phyloP scores from a whole-genome alignment of 2,329 filamentous ascomycete genomes.

The Lecanicillium sp. region DNA sequence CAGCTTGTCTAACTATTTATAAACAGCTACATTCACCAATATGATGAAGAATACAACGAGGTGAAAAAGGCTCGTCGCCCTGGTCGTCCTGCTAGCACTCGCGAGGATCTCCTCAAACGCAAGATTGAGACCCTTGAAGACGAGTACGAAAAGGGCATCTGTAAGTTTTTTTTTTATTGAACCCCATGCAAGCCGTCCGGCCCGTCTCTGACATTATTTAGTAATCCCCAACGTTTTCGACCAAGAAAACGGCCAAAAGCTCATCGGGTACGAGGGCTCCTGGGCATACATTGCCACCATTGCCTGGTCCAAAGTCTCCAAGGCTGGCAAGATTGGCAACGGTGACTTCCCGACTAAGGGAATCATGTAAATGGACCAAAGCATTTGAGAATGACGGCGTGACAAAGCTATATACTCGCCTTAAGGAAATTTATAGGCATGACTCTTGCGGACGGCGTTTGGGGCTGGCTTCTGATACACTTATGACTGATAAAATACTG shows the following conservation, averaged over 20 bases:
- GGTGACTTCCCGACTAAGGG: conserved; percentile 68
- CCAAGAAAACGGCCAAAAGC: conserved; percentile 54
- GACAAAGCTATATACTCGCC: too few species aligned
- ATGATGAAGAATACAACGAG: conserved; percentile 63
- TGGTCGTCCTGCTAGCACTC: conserved; percentile 70
- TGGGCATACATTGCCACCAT: conserved; percentile 76
- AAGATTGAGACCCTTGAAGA: conserved; percentile 65
- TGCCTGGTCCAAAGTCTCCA: conserved; percentile 69
- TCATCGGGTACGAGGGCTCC: conserved; percentile 73
- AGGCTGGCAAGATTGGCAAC: conserved; percentile 56
- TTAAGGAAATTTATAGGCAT: too few species aligned
- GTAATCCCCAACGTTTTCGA: conserved; percentile 71
- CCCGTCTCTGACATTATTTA: conserved; percentile 23
- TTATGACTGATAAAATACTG: too few species aligned
- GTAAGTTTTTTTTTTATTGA: conserved; percentile 38
- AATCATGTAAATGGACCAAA: conserved; percentile 19
- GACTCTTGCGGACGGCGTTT: too few species aligned
- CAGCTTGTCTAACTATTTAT: conserved; percentile 22
- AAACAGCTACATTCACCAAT: conserved; percentile 61
- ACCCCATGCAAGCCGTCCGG: neutral
- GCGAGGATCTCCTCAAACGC: conserved; percentile 70
- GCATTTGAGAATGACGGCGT: too few species aligned
- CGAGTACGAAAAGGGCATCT: conserved; percentile 79
- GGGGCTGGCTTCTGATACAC: too few species aligned
- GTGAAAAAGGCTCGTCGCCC: conserved; percentile 66